Percentiles rank a stretch among this genome's conserved stretches.
Evolutionary conservation across 768 basidiomycete species (phyloP).

Genomic region (Collybiopsis luxurians): DNA sequence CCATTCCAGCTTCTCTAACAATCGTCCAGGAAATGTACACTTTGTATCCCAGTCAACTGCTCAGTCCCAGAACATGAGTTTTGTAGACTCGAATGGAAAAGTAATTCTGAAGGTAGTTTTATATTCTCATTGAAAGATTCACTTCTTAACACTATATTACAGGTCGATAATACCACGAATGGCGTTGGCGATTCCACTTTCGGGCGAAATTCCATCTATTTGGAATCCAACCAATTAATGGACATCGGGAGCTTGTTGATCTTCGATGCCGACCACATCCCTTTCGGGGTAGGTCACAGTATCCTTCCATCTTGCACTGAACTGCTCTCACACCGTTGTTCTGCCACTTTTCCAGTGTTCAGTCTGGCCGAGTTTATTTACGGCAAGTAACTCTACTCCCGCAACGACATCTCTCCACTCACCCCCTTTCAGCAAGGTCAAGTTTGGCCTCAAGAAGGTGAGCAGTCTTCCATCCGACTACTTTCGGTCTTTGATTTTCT

Average conservation of each 20-base stretch:
- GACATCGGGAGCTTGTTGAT: slow-evolving; percentile 17
- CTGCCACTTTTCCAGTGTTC: slow-evolving; percentile 48
- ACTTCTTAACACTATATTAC: no score
- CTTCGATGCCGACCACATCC: slow-evolving; percentile 11
- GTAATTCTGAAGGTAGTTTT: slow-evolving; percentile 9
- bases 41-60: slow-evolving; percentile 12
- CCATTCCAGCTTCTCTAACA: not conserved
- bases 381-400: not conserved
- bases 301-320: not conserved
- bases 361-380: slow-evolving; percentile 51
- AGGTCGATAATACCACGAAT: slow-evolving; percentile 19
- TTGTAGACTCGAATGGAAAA: slow-evolving; percentile 14
- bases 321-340: not conserved
- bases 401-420: no score
- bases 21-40: slow-evolving; percentile 11
- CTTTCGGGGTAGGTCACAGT: slow-evolving; percentile 11
- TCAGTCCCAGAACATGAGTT: slow-evolving; percentile 10
- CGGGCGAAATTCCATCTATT: slow-evolving; percentile 5
- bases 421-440: slow-evolving; percentile 23
- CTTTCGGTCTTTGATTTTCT: no score
- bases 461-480: no score
- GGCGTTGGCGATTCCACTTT: slow-evolving; percentile 4
- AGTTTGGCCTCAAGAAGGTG: slow-evolving; percentile 30
- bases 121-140: no score
- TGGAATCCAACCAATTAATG: slow-evolving; percentile 1